Base-by-base conservation (phyloP, 2,329 filamentous ascomycete genomes). In the Fusarium sp. region DNA sequence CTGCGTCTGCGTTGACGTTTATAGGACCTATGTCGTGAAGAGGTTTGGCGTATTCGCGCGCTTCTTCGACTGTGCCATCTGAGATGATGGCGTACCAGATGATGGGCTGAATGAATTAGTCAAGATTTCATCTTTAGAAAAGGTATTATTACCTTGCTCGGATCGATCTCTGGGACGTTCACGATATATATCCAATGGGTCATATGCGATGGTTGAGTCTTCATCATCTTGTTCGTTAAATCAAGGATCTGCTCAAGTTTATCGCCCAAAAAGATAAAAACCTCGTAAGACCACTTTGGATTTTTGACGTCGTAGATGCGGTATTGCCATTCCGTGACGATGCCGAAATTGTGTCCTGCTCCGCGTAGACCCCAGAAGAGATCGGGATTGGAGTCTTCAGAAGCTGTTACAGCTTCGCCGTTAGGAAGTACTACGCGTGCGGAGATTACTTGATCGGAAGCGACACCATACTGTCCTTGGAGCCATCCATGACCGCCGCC, bases 281-380 rank as follows among this genome's bases (percentile, higher is more conserved):
- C 80, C 46, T 79, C 77, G 28, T 80, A 79, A 3, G 81, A 79
- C 80, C 81, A 85, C 16, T 77, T 51, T 0, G 54, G 61, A 48
- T 43, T 56, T 48, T 77, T 74, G 7, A 78, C 76, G 56, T 85
- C 81, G 65, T 85, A 85, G 8, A 87, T 80, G 63, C 83, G 84
- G 1, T 78, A 79, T 0, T 80, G 79, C 31, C 82, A 77, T 5
- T 81, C 82, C 0, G 75, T 78, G 6, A 88, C 85, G 26, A 75
- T 82, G 2, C 86, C 87, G 61, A 89, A 88, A 71, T 88, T 88
- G 57, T 88, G 85, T 4, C 83, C 83, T 2, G 82, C 83, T 21
- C 83, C 84, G 4, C 79, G 78, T 7, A 85, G 68, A 18, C 81
- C 83, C 79, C 80, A 84, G 72, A 83, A 85, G 2, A 69, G 58